phyloP scores from a whole-genome alignment of 805 yeast genomes.

The Myxozyma udenii region DNA sequence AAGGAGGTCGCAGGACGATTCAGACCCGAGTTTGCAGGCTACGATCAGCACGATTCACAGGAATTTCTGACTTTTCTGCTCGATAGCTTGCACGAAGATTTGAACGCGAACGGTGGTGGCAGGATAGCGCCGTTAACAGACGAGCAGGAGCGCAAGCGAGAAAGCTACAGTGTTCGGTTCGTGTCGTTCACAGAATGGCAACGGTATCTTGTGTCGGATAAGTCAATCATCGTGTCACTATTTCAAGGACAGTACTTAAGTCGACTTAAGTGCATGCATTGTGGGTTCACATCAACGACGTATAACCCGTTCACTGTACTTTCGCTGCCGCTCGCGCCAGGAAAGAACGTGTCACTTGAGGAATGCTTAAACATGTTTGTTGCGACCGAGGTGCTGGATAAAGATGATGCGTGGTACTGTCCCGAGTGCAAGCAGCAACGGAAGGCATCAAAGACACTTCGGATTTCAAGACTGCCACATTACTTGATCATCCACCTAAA shows the following conservation, averaged over 20 bases:
- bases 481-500: slow-evolving; percentile 80
- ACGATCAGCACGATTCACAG: slow-evolving; percentile 80
- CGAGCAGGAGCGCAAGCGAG: slow-evolving; percentile 71
- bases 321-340: slow-evolving; percentile 72
- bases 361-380: slow-evolving; percentile 78
- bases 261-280: slow-evolving; percentile 67
- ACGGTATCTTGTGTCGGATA: slow-evolving; percentile 71
- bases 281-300: slow-evolving; percentile 77
- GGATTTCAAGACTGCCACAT: slow-evolving; percentile 74
- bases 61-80: slow-evolving; percentile 73
- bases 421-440: slow-evolving; percentile 65
- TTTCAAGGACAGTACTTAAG: slow-evolving; percentile 89
- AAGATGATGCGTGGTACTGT: slow-evolving; percentile 82
- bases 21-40: slow-evolving; percentile 60
- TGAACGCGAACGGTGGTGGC: slow-evolving; percentile 62
- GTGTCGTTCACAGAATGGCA: slow-evolving; percentile 94
- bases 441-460: slow-evolving; percentile 63
- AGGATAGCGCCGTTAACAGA: slow-evolving; percentile 59
- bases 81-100: slow-evolving; percentile 79
- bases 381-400: slow-evolving; percentile 67
- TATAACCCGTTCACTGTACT: slow-evolving; percentile 78
- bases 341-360: slow-evolving; percentile 43
- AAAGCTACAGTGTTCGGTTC: slow-evolving; percentile 65
- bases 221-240: slow-evolving; percentile 72
- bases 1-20: slow-evolving; percentile 59